Evolutionary conservation across 768 basidiomycete genomes (phyloP).

Genomic region (Amanita rubescens): DNA sequence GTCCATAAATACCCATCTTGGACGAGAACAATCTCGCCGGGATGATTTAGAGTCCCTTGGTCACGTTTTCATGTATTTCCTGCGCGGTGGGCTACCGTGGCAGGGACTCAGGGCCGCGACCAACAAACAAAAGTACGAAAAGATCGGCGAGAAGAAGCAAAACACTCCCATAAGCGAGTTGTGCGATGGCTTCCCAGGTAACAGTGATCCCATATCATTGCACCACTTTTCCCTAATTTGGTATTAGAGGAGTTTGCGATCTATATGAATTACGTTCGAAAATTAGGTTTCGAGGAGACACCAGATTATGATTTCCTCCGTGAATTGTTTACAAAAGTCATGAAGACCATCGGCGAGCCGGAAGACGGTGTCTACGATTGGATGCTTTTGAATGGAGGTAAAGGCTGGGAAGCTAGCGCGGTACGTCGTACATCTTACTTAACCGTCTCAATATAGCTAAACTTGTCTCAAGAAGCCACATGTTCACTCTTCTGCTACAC

Average conservation of each 20-base stretch:
- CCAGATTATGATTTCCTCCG: conserved; percentile 98
- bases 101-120: conserved; percentile 96
- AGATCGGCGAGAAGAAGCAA: conserved; percentile 99
- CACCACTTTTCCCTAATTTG: conserved; percentile 2
- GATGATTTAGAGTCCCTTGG: conserved; percentile 97
- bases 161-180: conserved; percentile 86
- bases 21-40: conserved; percentile 88
- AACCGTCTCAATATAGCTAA: neutral
- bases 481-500: conserved; percentile 42
- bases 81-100: conserved; percentile 95
- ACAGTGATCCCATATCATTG: conserved; percentile 17
- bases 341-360: conserved; percentile 79
- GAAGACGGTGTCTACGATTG: conserved; percentile 95
- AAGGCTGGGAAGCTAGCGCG: conserved; percentile 89
- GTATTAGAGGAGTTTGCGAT: conserved; percentile 88
- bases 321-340: conserved; percentile 86
- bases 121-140: conserved; percentile 99
- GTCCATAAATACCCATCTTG: conserved; percentile 98
- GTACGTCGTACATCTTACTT: conserved; percentile 39
- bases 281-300: conserved; percentile 94
- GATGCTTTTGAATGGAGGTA: conserved; percentile 91
- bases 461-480: conserved; percentile 26
- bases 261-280: conserved; percentile 99
- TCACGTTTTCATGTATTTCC: conserved; percentile 99
- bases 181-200: conserved; percentile 95